Conservation (phyloP, 257 asterid genomes). For the Haberlea rhodopensis region DNA sequence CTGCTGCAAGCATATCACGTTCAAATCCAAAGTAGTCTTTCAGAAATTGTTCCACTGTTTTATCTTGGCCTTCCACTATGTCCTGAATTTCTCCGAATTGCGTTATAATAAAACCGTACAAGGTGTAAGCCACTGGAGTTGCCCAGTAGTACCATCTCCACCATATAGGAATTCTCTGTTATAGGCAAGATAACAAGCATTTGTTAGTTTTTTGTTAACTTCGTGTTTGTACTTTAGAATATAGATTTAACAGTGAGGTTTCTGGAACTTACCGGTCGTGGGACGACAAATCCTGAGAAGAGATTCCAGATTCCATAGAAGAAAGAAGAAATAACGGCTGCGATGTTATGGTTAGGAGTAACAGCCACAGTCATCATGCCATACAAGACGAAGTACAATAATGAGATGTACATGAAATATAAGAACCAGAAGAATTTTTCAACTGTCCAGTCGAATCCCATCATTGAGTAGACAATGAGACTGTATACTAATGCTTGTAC, state of each 20-base stretch:
- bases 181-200: constrained; percentile 9
- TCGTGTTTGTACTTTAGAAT: neutral
- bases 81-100: constrained; percentile 40
- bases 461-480: constrained; percentile 23
- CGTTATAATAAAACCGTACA: constrained; percentile 37
- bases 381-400: constrained; percentile 16
- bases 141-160: constrained; percentile 47
- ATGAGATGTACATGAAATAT: constrained; percentile 28
- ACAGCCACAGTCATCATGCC: constrained; percentile 27
- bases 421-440: constrained; percentile 24
- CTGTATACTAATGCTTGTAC: constrained; percentile 19
- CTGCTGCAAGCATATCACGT: constrained; percentile 35
- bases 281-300: constrained; percentile 26
- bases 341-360: constrained; percentile 22
- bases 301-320: constrained; percentile 21
- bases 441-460: constrained; percentile 23
- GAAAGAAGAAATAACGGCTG: constrained; percentile 21
- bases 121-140: constrained; percentile 41
- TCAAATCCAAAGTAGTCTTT: constrained; percentile 34
- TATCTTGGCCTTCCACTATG: constrained; percentile 20
- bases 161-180: constrained; percentile 49
- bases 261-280: constrained; percentile 19
- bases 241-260: neutral
- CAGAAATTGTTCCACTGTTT: constrained; percentile 35
- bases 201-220: neutral